Conservation (phyloP, 2,329 filamentous ascomycete species). For the Phaeosphaeria sp. region DNA sequence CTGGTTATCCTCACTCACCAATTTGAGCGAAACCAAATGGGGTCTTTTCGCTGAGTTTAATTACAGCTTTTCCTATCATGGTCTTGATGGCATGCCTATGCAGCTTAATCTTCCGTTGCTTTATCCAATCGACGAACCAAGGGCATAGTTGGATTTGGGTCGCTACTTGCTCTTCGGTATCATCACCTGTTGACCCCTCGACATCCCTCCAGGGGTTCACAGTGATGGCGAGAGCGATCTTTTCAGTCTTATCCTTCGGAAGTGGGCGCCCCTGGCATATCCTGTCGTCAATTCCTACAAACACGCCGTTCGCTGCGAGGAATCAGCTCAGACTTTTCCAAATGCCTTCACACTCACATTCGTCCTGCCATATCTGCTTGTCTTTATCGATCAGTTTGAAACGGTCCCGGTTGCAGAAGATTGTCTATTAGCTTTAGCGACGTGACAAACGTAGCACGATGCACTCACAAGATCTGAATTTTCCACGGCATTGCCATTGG, state of each 20-base stretch:
- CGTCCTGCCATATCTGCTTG: conserved; percentile 3
- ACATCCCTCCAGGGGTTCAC: conserved; percentile 1
- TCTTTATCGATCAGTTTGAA: conserved; percentile 1
- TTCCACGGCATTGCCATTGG: background rate
- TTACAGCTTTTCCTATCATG: conserved; percentile 8
- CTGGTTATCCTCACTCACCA: conserved; percentile 1
- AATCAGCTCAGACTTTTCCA: no score
- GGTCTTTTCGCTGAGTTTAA: conserved; percentile 2
- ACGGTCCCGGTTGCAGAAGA: conserved; percentile 12
- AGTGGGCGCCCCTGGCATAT: background rate
- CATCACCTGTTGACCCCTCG: background rate
- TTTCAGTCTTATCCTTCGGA: background rate
- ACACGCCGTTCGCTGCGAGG: background rate
- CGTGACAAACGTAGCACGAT: background rate
- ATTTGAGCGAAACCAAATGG: conserved; percentile 11
- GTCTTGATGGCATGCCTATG: conserved; percentile 3
- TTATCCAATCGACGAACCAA: conserved; percentile 21
- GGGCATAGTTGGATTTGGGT: conserved; percentile 19
- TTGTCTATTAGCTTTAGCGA: conserved; percentile 2
- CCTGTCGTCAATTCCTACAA: background rate
- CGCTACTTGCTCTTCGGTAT: background rate
- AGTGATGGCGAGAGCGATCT: conserved; percentile 7
- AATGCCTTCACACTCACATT: background rate
- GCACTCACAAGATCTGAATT: conserved; percentile 8
- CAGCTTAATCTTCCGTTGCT: conserved; percentile 9